Conservation (phyloP, 257 asterid species). For the Scutellaria baicalensis region DNA sequence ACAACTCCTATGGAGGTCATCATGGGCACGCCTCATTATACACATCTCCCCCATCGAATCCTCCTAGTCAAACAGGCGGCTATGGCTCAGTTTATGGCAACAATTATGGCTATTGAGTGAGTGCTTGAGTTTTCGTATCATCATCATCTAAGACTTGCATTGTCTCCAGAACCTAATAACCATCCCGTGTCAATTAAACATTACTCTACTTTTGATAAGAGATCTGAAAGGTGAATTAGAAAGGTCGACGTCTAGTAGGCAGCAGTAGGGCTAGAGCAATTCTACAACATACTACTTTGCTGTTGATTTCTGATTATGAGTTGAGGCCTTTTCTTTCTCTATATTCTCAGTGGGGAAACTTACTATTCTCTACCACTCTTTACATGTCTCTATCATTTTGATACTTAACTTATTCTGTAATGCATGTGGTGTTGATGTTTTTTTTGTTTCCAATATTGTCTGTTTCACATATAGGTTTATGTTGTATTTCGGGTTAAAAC, state of each 20-base stretch:
- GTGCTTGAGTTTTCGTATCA: background rate
- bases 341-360: too few relatives aligned
- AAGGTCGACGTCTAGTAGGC: constrained; percentile 7
- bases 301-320: background rate
- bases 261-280: background rate
- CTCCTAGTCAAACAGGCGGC: constrained; percentile 59
- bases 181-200: background rate
- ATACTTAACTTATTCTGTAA: background rate
- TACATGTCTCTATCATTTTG: too few relatives aligned
- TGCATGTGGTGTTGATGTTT: constrained; percentile 5
- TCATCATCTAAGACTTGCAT: background rate
- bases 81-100: constrained; percentile 67
- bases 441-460: background rate
- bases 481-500: too few relatives aligned
- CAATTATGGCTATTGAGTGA: constrained; percentile 64
- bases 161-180: background rate
- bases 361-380: too few relatives aligned
- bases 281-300: background rate
- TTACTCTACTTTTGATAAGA: constrained; percentile 11
- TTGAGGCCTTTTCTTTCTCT: background rate
- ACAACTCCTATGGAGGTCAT: constrained; percentile 49
- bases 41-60: constrained; percentile 50
- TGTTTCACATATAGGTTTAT: background rate
- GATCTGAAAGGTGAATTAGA: background rate
- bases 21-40: constrained; percentile 36